Conservation (phyloP, 108 stramenopile species). For the Cyclotella sp. region DNA sequence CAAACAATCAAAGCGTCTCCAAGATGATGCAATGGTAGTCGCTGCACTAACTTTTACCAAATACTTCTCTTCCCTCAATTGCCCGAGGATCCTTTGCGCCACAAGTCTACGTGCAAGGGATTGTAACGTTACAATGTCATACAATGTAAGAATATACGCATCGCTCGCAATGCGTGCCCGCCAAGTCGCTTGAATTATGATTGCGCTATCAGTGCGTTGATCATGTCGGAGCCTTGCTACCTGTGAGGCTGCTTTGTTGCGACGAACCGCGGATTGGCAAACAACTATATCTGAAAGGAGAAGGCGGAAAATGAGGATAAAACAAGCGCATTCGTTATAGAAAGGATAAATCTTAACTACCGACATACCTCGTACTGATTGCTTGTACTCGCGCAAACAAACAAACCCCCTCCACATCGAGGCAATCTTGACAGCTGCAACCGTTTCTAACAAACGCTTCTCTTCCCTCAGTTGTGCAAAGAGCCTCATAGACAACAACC, state of each 20-base stretch:
- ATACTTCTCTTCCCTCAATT: neutral
- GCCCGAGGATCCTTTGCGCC: neutral
- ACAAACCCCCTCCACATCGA: neutral
- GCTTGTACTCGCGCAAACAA: neutral
- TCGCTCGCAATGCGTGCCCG: neutral
- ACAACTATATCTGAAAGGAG: neutral
- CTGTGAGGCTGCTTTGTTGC: neutral
- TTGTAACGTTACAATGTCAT: neutral
- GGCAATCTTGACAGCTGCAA: constrained; percentile 6
- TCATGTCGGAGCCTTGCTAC: neutral
- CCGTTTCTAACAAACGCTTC: neutral
- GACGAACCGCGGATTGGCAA: neutral
- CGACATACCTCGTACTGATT: neutral
- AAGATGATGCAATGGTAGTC: neutral
- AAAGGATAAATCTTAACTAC: neutral
- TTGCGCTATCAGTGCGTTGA: neutral
- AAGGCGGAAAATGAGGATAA: neutral
- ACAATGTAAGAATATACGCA: neutral
- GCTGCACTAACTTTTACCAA: neutral
- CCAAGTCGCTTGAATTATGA: neutral
- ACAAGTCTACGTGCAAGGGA: neutral
- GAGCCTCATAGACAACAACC: neutral
- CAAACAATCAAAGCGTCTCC: neutral
- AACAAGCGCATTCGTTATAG: neutral
- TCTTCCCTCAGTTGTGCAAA: neutral